Evolutionary conservation across 2,329 filamentous ascomycete species (phyloP), one percentile per base, ranked within the genome.

Genomic region (Cordyceps militaris): DNA sequence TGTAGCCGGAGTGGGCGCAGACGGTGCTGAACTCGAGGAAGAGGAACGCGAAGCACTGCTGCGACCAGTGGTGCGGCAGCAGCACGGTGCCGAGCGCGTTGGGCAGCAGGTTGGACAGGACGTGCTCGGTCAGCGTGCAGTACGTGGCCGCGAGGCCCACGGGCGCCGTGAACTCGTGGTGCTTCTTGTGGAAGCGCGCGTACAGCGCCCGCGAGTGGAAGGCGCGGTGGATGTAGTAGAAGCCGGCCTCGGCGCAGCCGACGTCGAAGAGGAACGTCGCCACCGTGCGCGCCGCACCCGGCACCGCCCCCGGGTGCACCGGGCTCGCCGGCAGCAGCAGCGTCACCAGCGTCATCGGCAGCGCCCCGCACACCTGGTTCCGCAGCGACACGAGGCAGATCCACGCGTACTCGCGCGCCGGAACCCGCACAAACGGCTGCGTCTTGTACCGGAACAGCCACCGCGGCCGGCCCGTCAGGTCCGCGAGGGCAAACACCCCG

Each of bases 121-220:
- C 60, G 62, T 80, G 77, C 65, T 81, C 79, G 34, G 77, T 61
- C 1, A 77, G 76, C 61, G 79, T 78, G 1, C 77, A 77, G 60
- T 79, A 81, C 59, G 80, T 76, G 1, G 78, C 74, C 0, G 79
- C 73, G 3, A 81, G 66, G 0, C 76, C 75, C 3, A 82, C 73
- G 2, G 78, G 79, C 1, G 78, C 76, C 0, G 74, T 76, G 67
- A 80, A 81, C 28, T 69, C 68, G 68, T 82, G 79, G 64, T 82
- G 79, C 40, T 70, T 70, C 59, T 80, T 80, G 69, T 81, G 79
- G 61, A 81, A 74, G 30, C 62, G 62, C 13, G 66, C 63, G 70
- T 81, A 81, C 10, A 79, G 64, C 10, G 55, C 59, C 1, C 71
- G 74, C 9, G 69, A 64, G 65, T 81, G 79, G 19, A 82, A 70